Evolutionary conservation across 768 basidiomycete species (phyloP), one percentile per base, ranked within the genome.

Genomic region (Leccinellum albellum): DNA sequence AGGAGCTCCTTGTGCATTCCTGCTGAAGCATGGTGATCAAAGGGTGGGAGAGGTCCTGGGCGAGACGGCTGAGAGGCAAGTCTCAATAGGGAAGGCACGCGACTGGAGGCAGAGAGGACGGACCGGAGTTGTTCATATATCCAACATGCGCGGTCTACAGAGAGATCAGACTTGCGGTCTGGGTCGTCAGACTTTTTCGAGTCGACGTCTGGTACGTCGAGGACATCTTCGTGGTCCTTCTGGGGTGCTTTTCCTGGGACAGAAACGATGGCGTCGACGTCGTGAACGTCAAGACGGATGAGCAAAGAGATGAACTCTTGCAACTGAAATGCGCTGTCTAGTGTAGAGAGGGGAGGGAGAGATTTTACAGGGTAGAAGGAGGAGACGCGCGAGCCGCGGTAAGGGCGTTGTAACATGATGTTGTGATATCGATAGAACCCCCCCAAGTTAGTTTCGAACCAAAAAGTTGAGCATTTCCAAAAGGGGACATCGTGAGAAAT

Each of bases 271-370:
- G 81, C 71, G 40, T 91, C 83, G 20, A 98, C 88, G 69, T 97
- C 89, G 73, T 95, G 92, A 0, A 93, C 88, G 74, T 98, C 87
- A 26, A 83, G 77, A 15, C 89, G 84, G 56, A 96, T 90, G 61
- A 96, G 83, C 29, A 91, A 78, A 1, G 93, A 88, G 46, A 98
- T 91, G 74, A 94, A 96, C 68, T 98, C 96, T 66, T 96, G 93
- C 7, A 96, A 81, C 68, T 96, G 93, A 69, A 96, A 97, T 0
- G 94, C 91, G 70, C 91, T 94, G 74, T 95, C 89, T 29, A 96
- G 77, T 1, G 86, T 82, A 0, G 88, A 76, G 29, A 89, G 79
- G 0, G 86, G 80, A 0, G 89, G 89, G 2, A 91, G 76, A 8
- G 66, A 78, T 68, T 89, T 90, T 24, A 89, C 77, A 0, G 89